Base-by-base conservation (phyloP, 2,329 filamentous ascomycete genomes). In the Pestalotiopsis sp. region DNA sequence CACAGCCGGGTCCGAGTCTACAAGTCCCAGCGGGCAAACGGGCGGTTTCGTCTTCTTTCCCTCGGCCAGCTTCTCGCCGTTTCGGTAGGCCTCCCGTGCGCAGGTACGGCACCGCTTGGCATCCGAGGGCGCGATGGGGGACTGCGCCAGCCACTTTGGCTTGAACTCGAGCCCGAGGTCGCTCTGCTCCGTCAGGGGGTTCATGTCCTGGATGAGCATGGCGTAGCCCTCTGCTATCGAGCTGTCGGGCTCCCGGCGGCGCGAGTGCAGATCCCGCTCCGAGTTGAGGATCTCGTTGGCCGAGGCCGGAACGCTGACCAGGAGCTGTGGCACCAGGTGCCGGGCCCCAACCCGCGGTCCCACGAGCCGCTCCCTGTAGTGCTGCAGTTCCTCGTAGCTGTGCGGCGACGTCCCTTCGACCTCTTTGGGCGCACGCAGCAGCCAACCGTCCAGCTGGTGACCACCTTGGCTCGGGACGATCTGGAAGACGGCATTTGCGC, bases 141-240 rank as follows among this genome's bases (percentile, higher is more conserved):
- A 95, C 77, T 94, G 92, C 9, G 86, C 82, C 31, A 96, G 86
- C 93, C 93, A 96, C 80, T 96, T 96, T 14, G 93, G 93, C 78
- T 96, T 96, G 80, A 95, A 92, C 77, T 95, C 92, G 68, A 93
- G 82, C 40, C 92, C 71, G 13, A 69, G 77, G 5, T 79, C 73
- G 64, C 83, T 78, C 56, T 70, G 59, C 62, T 49, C 11, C 12
- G 78, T 62, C 23, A 72, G 69, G 27, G 83, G 82, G 2, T 85
- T 87, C 92, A 95, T 95, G 75, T 95, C 92, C 70, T 91, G 91
- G 63, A 95, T 86, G 3, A 95, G 80, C 74, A 94, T 87, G 5
- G 90, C 93, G 75, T 89, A 87, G 72, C 91, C 88, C 13, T 86
- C 83, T 14, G 85, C 82, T 77, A 82, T 89, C 79, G 80, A 80